Base-by-base conservation (phyloP, 2,329 filamentous ascomycete species). In the Laburnicola sp. region DNA sequence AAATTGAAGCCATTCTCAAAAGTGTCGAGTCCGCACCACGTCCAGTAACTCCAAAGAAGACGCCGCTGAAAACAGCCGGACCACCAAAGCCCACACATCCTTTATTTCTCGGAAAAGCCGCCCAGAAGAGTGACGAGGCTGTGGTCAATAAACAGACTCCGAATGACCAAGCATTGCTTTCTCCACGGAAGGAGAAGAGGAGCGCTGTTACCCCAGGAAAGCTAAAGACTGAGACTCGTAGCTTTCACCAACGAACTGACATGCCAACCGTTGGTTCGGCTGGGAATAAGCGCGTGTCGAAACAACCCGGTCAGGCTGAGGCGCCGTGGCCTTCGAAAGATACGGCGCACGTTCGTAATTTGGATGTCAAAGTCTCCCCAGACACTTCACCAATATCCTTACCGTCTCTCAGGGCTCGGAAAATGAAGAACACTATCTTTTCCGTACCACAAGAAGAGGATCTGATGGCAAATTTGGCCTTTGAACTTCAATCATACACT, bases 321-420 rank as follows among this genome's bases (percentile, higher is more conserved):
- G 82, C 89, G 3, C 77, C 83, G n/a, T 94, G 89, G 86, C 89
- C 89, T 32, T 80, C 82, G 42, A 78, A 80, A 56, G 86, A 78
- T 5, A 84, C 83, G 66, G 73, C 79, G 1, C 70, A 72, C 57
- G 69, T 71, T 27, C 67, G 68, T 3, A 69, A 69, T 37, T 23
- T 62, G 1, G 56, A 64, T 3, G 10, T 27, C 1, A n/a, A 39
- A 8, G 9, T 3, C 8, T 30, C 50, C 11, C 23, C 47, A 26
- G 22, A 26, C 16, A 2, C 21, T 7, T 16, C 6, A 6, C 11
- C 39, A 22, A 32, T 11, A 11, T 25, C 25, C 3, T 11, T 16
- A 10, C 8, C 11, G 9, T 31, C 26, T 31, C 10, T 63, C 28
- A 62, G 46, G 40, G 51, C 52, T 16, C 58, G 70, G 3, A 74